phyloP scores from a whole-genome alignment of 23 red algal genomes.

The Porphyridium purpureum region DNA sequence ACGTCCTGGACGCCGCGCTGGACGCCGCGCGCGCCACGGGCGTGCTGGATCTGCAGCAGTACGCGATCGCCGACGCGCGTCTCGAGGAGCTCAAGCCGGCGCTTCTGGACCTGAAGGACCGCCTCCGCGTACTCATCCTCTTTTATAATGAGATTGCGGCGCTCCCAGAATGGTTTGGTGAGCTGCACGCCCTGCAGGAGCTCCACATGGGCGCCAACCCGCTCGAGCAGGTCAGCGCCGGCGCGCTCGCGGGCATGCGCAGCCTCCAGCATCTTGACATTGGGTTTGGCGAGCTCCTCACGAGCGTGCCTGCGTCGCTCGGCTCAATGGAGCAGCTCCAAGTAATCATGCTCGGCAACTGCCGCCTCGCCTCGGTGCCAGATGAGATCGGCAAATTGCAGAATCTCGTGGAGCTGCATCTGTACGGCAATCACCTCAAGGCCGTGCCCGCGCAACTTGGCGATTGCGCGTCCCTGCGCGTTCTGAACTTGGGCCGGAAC shows the following conservation, averaged over 20 bases:
- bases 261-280: slow-evolving; percentile 31
- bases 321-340: slow-evolving; percentile 6
- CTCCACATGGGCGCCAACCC: slow-evolving; percentile 53
- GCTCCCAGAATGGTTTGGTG: slow-evolving; percentile 26
- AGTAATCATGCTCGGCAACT: slow-evolving; percentile 28
- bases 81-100: background rate
- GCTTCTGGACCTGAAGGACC: background rate
- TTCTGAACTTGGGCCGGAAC: slow-evolving; percentile 79
- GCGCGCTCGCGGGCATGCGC: slow-evolving; percentile 13
- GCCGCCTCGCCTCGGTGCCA: slow-evolving; percentile 22
- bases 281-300: slow-evolving; percentile 39
- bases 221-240: slow-evolving; percentile 10
- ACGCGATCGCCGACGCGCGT: background rate
- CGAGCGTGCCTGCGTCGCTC: slow-evolving; percentile 28
- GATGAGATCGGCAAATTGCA: slow-evolving; percentile 10
- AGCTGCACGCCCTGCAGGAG: slow-evolving; percentile 15
- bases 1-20: background rate
- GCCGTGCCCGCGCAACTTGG: slow-evolving; percentile 21
- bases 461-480: slow-evolving; percentile 16
- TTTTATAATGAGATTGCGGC: background rate
- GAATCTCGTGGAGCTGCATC: slow-evolving; percentile 40
- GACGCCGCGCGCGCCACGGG: background rate
- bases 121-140: background rate
- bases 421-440: slow-evolving; percentile 57
- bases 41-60: slow-evolving; percentile 1